phyloP scores from a whole-genome alignment of 2,329 filamentous ascomycete genomes.

The Penicillium decumbens region DNA sequence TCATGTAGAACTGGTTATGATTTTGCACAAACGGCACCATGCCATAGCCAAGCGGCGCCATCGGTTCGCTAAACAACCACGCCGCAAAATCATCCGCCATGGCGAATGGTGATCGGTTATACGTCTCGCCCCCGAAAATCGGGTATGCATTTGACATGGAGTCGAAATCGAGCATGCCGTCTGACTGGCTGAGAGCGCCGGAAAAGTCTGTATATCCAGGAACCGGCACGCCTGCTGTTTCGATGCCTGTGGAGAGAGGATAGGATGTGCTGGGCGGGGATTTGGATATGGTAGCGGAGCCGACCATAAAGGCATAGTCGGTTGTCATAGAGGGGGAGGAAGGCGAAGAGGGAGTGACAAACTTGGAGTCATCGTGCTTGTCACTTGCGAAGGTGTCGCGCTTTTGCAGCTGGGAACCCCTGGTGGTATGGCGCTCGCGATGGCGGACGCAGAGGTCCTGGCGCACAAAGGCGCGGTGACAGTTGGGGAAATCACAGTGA shows the following conservation, averaged over 20 bases:
- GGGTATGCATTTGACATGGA: slow-evolving; percentile 58
- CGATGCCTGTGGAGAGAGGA: slow-evolving; percentile 19
- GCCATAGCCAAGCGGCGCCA: slow-evolving; percentile 51
- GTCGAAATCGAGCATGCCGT: slow-evolving; percentile 29
- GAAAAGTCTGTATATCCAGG: slow-evolving; percentile 19
- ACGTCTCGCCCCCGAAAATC: slow-evolving; percentile 77
- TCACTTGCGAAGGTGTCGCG: slow-evolving; percentile 43
- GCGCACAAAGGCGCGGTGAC: slow-evolving; percentile 83
- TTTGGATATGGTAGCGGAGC: slow-evolving; percentile 14
- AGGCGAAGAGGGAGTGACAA: slow-evolving; percentile 15
- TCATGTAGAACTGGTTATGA: slow-evolving; percentile 49
- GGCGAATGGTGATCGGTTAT: slow-evolving; percentile 80
- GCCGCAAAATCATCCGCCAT: slow-evolving; percentile 84
- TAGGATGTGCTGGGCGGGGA: slow-evolving; percentile 16
- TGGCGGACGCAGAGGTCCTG: slow-evolving; percentile 87
- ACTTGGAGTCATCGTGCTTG: slow-evolving; percentile 15
- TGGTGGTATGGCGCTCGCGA: slow-evolving; percentile 70
- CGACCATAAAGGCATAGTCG: slow-evolving; percentile 17
- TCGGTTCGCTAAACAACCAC: slow-evolving; percentile 71
- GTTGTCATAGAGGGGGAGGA: slow-evolving; percentile 21
- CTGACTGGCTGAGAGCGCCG: slow-evolving; percentile 12
- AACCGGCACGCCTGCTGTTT: slow-evolving; percentile 15
- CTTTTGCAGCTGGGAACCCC: slow-evolving; percentile 50
- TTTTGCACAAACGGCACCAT: slow-evolving; percentile 45
- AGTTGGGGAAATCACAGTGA: slow-evolving; percentile 86